Conservation (phyloP, 768 basidiomycete genomes). For the Auricularia auricula-judae region DNA sequence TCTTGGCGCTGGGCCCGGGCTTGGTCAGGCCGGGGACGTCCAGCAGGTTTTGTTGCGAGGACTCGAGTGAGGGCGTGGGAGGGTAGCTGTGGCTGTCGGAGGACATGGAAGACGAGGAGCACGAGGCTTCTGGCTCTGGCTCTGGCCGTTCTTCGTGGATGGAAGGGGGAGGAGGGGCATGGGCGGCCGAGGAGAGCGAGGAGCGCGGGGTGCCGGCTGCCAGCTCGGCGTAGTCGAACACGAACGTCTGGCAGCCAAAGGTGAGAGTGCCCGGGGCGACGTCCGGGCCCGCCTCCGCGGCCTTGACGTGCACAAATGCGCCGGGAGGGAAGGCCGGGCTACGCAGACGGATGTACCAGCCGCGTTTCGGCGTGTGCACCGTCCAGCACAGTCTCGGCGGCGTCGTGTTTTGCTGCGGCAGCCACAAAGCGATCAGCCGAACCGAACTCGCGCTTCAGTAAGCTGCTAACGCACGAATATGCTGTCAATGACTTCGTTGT, state of each 20-base stretch:
- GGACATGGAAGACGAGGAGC: slow-evolving; percentile 9
- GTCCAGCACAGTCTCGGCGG: slow-evolving; percentile 59
- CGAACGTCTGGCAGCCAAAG: slow-evolving; percentile 25
- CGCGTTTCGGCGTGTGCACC: slow-evolving; percentile 67
- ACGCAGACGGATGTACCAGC: slow-evolving; percentile 76
- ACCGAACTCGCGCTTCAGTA: neutral
- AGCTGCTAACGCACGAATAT: slow-evolving; percentile 41
- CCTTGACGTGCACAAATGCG: slow-evolving; percentile 24
- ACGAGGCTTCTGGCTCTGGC: slow-evolving; percentile 13
- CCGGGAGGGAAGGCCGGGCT: slow-evolving; percentile 57
- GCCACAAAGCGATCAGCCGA: neutral
- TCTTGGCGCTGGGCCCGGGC: neutral
- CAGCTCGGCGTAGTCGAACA: slow-evolving; percentile 6
- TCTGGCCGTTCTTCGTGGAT: no score
- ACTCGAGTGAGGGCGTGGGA: slow-evolving; percentile 16
- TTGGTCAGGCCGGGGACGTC: neutral
- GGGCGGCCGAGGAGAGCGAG: slow-evolving; percentile 4
- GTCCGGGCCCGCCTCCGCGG: slow-evolving; percentile 20
- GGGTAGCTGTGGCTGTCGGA: slow-evolving; percentile 2
- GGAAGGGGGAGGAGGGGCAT: neutral
- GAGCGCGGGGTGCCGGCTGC: neutral
- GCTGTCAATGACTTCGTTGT: slow-evolving; percentile 67
- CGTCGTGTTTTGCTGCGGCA: slow-evolving; percentile 44
- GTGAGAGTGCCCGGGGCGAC: slow-evolving; percentile 20
- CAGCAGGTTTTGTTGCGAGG: slow-evolving; percentile 20